A percentile compares a stretch with the other conserved stretches of the same genome.
phyloP scores from a whole-genome alignment of 2,329 filamentous ascomycete species.

The Trichoderma guizhouense region DNA sequence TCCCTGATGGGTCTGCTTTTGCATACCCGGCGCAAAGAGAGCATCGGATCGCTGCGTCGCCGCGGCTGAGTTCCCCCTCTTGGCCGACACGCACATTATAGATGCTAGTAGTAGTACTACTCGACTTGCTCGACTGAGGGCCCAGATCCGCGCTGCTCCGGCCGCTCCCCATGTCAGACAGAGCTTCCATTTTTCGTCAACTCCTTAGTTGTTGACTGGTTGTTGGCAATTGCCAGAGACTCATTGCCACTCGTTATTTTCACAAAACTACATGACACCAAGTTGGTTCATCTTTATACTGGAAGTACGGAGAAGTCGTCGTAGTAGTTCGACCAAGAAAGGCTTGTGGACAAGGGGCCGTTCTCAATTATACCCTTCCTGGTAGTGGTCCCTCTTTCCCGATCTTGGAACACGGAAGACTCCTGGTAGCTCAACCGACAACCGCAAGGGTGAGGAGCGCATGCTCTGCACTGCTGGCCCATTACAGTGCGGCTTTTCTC shows the following conservation, averaged over 20 bases:
- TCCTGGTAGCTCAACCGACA: conserved; percentile 19
- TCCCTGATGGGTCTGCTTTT: conserved; percentile 16
- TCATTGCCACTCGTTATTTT: background rate
- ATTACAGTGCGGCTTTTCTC: conserved; percentile 22
- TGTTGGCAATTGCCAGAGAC: background rate
- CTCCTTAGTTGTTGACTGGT: background rate
- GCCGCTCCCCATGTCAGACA: background rate
- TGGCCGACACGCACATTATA: conserved; percentile 5
- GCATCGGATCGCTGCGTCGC: conserved; percentile 21
- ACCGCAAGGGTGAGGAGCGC: conserved; percentile 15
- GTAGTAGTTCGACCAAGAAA: conserved; percentile 9
- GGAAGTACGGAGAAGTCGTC: background rate
- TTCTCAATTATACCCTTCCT: conserved; percentile 19
- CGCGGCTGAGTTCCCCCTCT: conserved; percentile 7
- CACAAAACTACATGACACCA: background rate
- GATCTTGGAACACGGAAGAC: conserved; percentile 19
- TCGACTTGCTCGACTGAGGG: background rate
- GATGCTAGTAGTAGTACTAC: conserved; percentile 3
- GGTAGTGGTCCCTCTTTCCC: conserved; percentile 18
- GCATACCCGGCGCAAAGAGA: conserved; percentile 11
- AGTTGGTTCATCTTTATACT: background rate
- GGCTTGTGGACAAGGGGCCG: conserved; percentile 10
- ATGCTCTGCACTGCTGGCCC: conserved; percentile 3
- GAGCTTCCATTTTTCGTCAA: background rate
- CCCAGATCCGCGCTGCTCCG: background rate